Evolutionary conservation across 768 basidiomycete species (phyloP).

Genomic region (Gymnopilus junonius): DNA sequence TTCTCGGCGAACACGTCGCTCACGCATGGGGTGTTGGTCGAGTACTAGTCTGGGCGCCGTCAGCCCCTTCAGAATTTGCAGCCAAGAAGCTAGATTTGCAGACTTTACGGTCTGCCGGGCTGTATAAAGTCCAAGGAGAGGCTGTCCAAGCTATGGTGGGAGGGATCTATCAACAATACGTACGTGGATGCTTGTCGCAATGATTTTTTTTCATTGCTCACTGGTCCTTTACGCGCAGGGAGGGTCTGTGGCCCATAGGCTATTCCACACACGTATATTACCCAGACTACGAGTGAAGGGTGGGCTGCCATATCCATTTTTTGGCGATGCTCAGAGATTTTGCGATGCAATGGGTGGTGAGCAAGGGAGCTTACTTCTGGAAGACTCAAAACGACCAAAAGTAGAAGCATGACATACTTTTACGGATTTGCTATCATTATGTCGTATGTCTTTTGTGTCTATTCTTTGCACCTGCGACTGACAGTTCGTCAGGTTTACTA

Average conservation of each 20-base stretch:
- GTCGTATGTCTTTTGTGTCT: slow-evolving; percentile 7
- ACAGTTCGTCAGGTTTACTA: slow-evolving; percentile 11
- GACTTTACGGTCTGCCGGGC: slow-evolving; percentile 58
- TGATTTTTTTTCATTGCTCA: slow-evolving; percentile 2
- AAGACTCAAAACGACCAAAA: slow-evolving; percentile 13
- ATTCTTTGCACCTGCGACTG: neutral
- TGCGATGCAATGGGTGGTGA: slow-evolving; percentile 56
- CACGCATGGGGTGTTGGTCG: slow-evolving; percentile 75
- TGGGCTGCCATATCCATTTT: slow-evolving; percentile 52
- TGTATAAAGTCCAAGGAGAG: slow-evolving; percentile 81
- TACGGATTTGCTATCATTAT: slow-evolving; percentile 17
- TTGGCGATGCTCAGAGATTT: slow-evolving; percentile 46
- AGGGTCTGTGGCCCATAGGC: slow-evolving; percentile 48
- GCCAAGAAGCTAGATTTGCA: slow-evolving; percentile 32
- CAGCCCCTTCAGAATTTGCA: slow-evolving; percentile 44
- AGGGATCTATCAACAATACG: slow-evolving; percentile 80
- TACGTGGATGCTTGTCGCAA: slow-evolving; percentile 39
- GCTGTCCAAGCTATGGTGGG: slow-evolving; percentile 78
- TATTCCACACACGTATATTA: slow-evolving; percentile 55
- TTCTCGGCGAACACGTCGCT: slow-evolving; percentile 76
- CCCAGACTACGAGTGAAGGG: slow-evolving; percentile 44
- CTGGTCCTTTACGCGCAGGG: slow-evolving; percentile 38
- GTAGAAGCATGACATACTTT: slow-evolving; percentile 16
- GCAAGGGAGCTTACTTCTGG: slow-evolving; percentile 35
- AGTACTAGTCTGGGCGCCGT: slow-evolving; percentile 76